A percentile compares a stretch with the other conserved stretches of the same genome.
Conservation (phyloP, 1,284 basidiomycete species). For the Ustilago nuda region DNA sequence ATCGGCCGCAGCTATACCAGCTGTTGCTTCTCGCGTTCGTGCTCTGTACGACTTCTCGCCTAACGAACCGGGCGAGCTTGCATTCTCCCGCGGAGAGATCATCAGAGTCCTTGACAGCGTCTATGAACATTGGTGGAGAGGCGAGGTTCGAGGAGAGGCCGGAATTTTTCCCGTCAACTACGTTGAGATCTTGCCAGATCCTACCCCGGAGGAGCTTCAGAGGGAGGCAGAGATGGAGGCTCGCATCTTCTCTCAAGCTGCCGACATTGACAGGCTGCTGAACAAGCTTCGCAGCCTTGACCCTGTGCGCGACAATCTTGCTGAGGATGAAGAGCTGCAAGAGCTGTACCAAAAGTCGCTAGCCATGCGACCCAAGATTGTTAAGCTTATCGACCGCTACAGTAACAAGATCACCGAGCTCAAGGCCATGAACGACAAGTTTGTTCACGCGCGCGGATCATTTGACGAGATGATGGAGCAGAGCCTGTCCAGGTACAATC, state of each 20-base stretch:
- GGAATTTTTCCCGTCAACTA: constrained; percentile 99
- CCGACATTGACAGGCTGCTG: constrained; percentile 87
- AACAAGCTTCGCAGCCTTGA: constrained; percentile 83
- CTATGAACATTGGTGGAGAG: constrained; percentile 98
- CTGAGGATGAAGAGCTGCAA: constrained; percentile 90
- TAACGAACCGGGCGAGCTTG: constrained; percentile 88
- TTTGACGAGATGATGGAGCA: constrained; percentile 93
- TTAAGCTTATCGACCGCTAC: constrained; percentile 96
- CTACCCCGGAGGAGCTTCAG: constrained; percentile 81
- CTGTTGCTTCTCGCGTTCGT: constrained; percentile 74
- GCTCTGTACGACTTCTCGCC: constrained; percentile 92
- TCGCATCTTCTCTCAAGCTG: constrained; percentile 83
- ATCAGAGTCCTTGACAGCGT: constrained; percentile 95
- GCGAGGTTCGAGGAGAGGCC: constrained; percentile 88
- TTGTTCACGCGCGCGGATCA: constrained; percentile 82
- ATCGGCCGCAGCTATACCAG: constrained; percentile 10
- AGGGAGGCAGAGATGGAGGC: constrained; percentile 90
- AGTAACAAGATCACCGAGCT: constrained; percentile 73
- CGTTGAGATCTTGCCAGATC: constrained; percentile 91
- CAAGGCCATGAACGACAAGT: constrained; percentile 88
- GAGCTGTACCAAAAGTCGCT: constrained; percentile 92
- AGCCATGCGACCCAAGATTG: constrained; percentile 89
- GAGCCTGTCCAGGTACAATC: constrained; percentile 78
- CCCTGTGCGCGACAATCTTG: constrained; percentile 80
- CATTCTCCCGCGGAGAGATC: constrained; percentile 91